phyloP scores from a whole-genome alignment of 164 flowering plant genomes.

The Tetrastigma voinierianum region DNA sequence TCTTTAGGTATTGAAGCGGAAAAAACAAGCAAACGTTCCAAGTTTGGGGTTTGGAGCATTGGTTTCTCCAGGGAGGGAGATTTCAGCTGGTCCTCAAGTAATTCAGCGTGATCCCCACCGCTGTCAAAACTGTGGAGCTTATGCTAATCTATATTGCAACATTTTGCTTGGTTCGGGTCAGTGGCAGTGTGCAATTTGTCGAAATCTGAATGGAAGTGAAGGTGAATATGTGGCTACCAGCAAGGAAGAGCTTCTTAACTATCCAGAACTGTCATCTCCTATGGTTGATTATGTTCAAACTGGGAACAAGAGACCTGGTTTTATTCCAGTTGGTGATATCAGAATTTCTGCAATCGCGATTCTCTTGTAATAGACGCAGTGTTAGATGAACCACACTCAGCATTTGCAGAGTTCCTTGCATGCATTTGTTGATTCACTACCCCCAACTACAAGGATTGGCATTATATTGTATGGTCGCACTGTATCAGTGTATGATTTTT shows the following conservation, averaged over 20 bases:
- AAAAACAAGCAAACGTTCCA: slow-evolving; percentile 71
- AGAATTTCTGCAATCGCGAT: slow-evolving; percentile 80
- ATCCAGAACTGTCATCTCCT: slow-evolving; percentile 77
- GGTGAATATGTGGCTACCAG: slow-evolving; percentile 84
- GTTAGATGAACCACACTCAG: slow-evolving; percentile 91
- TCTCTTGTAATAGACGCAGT: slow-evolving; percentile 86
- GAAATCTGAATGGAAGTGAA: slow-evolving; percentile 77
- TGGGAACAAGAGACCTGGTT: slow-evolving; percentile 70
- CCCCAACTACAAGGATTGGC: slow-evolving; percentile 78
- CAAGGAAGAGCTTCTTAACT: slow-evolving; percentile 71
- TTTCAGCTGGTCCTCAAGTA: slow-evolving; percentile 71
- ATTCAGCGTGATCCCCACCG: slow-evolving; percentile 91
- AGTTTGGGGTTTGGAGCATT: slow-evolving; percentile 90
- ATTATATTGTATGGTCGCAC: slow-evolving; percentile 80
- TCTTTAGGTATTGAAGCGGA: slow-evolving; percentile 83
- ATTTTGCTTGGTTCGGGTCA: slow-evolving; percentile 85
- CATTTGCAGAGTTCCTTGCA: slow-evolving; percentile 94
- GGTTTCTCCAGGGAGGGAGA: slow-evolving; percentile 90
- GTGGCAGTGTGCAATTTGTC: slow-evolving; percentile 93
- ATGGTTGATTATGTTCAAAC: slow-evolving; percentile 84
- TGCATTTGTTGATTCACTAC: slow-evolving; percentile 83
- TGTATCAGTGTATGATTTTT: slow-evolving; percentile 87
- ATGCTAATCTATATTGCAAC: slow-evolving; percentile 78
- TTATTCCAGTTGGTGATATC: slow-evolving; percentile 78
- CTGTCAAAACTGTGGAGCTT: slow-evolving; percentile 90